Percentiles rank a stretch among this genome's conserved stretches.
Evolutionary conservation across 2,329 filamentous ascomycete species (phyloP).

Genomic region (Dactylellina sp.): DNA sequence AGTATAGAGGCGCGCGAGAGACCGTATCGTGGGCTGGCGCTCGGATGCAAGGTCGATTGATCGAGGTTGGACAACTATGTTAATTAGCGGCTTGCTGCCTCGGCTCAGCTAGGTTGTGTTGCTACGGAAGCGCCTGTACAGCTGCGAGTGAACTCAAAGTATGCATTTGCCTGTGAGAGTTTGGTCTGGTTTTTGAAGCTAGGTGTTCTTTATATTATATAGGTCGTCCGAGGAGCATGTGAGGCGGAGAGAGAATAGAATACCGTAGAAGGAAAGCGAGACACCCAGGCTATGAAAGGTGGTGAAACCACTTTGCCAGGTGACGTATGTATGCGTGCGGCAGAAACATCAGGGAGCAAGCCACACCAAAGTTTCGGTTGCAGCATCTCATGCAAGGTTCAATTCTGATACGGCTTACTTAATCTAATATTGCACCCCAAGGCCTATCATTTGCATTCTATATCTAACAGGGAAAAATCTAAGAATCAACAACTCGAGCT

Average conservation of each 20-base stretch:
- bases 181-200: conserved; percentile 29
- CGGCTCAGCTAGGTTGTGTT: background rate
- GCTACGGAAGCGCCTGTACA: background rate
- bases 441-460: too few species aligned
- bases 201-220: conserved; percentile 57
- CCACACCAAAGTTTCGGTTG: conserved; percentile 6
- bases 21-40: background rate
- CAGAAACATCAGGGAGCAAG: background rate
- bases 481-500: too few species aligned
- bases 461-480: too few species aligned
- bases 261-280: conserved; percentile 61
- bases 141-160: conserved; percentile 22
- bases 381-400: too few species aligned
- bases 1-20: background rate
- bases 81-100: background rate
- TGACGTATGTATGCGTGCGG: conserved; percentile 22
- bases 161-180: background rate
- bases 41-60: background rate
- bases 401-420: too few species aligned
- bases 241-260: conserved; percentile 59
- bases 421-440: too few species aligned
- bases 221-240: conserved; percentile 51
- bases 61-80: background rate
- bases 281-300: conserved; percentile 55
- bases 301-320: background rate